Base-by-base conservation (phyloP, 164 flowering plant genomes). In the Aristolochia contorta region DNA sequence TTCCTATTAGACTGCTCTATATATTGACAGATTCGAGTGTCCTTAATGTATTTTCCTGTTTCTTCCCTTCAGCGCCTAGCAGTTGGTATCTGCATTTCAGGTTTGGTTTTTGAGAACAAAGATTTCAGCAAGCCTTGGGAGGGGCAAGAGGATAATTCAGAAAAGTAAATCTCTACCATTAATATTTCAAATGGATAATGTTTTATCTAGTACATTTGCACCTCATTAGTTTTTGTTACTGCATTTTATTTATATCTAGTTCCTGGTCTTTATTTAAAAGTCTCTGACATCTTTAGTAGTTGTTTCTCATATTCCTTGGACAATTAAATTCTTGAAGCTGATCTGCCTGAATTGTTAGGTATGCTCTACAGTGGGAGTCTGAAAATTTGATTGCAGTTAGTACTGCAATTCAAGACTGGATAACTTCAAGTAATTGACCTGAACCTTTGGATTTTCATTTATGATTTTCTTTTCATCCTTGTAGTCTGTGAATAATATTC, bases 331-430 rank as follows among this genome's bases (percentile, higher is more conserved):
- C 20, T 27, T 25, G 19, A 30, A 4, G 45, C 4, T 56, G 58
- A 56, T 14, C 9, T 30, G 27, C 32, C 19, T 56, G 53, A 56
- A 30, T n/a, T 56, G 21, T 25, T 59, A 94, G 99, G 84, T 94
- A 89, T 75, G 93, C 70, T 15, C 75, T 94, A 62, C 85, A 86
- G 69, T 94, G 99, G 99, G 99, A 94, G 78, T 88, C 99, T 16
- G 80, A 87, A 80, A 73, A 91, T 79, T 77, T 94, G 72, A 82
- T 88, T 79, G 89, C 97, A 46, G 96, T 87, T 56, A 91, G 97
- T 88, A 88, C 95, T 66, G 96, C 96, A 54, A 91, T 94, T 66
- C 99, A 91, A 80, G 99, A 94, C 64, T 94, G 93, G 93, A 78
- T 94, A 58, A 85, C 96, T 65, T 88, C 96, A 84, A 86, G 99